Conservation (phyloP, 2,329 filamentous ascomycete genomes). For the Penicillium concentricum region DNA sequence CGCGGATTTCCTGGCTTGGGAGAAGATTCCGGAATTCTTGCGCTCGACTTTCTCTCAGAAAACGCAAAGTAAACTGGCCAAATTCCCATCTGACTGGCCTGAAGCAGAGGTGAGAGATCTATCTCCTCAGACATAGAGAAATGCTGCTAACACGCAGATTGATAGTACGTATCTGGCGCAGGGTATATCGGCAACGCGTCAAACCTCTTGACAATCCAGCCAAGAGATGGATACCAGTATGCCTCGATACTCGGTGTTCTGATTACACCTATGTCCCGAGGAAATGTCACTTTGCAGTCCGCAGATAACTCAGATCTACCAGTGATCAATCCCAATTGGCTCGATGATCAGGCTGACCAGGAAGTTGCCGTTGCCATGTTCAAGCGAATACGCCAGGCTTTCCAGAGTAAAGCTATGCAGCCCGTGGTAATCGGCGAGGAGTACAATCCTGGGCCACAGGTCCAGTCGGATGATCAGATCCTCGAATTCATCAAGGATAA, state of each 20-base stretch:
- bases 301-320: conserved; percentile 35
- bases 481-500: conserved; percentile 33
- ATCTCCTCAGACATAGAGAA: neutral
- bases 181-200: conserved; percentile 27
- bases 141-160: neutral
- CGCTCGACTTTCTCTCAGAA: conserved; percentile 19
- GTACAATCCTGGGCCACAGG: conserved; percentile 36
- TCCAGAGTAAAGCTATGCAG: conserved; percentile 27
- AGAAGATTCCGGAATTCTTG: conserved; percentile 31
- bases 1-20: conserved; percentile 30
- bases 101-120: conserved; percentile 31
- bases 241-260: conserved; percentile 25
- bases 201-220: conserved; percentile 18
- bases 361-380: conserved; percentile 46
- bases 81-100: conserved; percentile 38
- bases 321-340: conserved; percentile 49
- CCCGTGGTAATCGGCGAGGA: conserved; percentile 38
- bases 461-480: conserved; percentile 46
- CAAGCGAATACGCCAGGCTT: conserved; percentile 44
- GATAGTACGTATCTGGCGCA: conserved; percentile 27
- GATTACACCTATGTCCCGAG: conserved; percentile 42
- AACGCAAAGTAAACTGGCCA: conserved; percentile 17
- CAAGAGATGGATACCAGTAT: conserved; percentile 26
- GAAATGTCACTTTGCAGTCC: conserved; percentile 43
- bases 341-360: conserved; percentile 42